Evolutionary conservation across 441 rosid genomes (phyloP), one percentile per base, ranked within the genome.

Genomic region (Bocquillonia castaneifolia): DNA sequence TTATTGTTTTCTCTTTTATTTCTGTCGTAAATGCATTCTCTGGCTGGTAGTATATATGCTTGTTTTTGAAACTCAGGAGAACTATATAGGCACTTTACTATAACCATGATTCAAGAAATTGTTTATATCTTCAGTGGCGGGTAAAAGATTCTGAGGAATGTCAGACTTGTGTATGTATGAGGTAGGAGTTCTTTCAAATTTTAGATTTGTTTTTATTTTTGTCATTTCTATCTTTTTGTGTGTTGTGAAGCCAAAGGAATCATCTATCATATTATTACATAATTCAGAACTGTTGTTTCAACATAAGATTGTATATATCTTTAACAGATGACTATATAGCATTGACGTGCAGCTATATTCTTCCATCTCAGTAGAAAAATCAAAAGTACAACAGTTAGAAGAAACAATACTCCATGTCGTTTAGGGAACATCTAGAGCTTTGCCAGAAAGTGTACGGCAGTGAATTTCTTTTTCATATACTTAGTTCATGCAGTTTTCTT

Each of bases 131-230:
- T 77, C 60, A 76, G 83, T 76, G 91, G 86, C 70, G 91, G 84
- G 51, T 88, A 88, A 77, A 80, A 79, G 60, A 74, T 79, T 63
- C 68, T 54, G 76, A 85, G 89, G 79, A 83, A 92, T 92, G 94
- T 86, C 89, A 67, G 88, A 77, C 83, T 82, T 84, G 66, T 82
- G 83, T 75, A 57, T 88, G 48, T 82, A 85, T 59, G 85, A 89
- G 92, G 94, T 92, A 75, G 36, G 83, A n/a, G 26, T 40, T 40
- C 26, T n/a, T 20, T 26, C 6, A n/a, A 36, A n/a, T 56, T 37
- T 37, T 15, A 17, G 7, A 3, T 68, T 60, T 18, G 1, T 29
- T 25, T 61, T 48, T 15, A 8, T 44, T 55, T 17, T n/a, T 40
- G 18, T 14, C 51, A 45, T 65, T 40, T 50, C 15, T 3, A 23